Conservation (phyloP, 2,329 filamentous ascomycete species). For the Botrytis medusae region DNA sequence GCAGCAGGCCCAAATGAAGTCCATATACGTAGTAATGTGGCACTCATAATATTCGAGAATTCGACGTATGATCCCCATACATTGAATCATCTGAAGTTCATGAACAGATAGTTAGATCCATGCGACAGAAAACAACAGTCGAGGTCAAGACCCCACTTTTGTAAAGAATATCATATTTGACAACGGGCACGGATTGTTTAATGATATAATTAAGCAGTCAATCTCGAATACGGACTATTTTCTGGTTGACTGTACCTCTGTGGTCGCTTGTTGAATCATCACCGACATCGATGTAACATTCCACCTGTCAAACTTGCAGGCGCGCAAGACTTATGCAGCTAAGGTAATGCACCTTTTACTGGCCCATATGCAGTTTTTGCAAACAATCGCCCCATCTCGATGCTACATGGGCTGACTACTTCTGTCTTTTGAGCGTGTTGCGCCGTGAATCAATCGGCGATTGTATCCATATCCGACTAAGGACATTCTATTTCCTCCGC, state of each 20-base stretch:
- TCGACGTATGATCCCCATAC: not conserved
- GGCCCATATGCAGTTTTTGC: not conserved
- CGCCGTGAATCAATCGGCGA: not conserved
- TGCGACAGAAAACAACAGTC: not conserved
- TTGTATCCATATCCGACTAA: slow-evolving; percentile 3
- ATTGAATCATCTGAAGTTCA: not conserved
- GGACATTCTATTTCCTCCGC: not conserved
- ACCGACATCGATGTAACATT: slow-evolving; percentile 7
- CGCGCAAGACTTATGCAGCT: not conserved
- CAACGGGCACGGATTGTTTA: slow-evolving; percentile 7
- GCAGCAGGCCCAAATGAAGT: slow-evolving; percentile 1
- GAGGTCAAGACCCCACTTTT: not conserved
- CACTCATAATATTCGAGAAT: not conserved
- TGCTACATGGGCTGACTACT: not conserved
- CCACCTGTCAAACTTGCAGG: slow-evolving; percentile 10
- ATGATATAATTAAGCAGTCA: slow-evolving; percentile 14
- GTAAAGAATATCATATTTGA: not conserved
- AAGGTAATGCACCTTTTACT: not conserved
- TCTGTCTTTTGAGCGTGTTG: not conserved
- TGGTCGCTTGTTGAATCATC: not conserved
- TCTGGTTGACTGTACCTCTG: slow-evolving; percentile 1
- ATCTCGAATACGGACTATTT: not conserved
- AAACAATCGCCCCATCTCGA: not conserved
- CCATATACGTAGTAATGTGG: not conserved
- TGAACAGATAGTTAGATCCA: not conserved